A percentile compares a stretch with the other conserved stretches of the same genome.
Evolutionary conservation across 2,329 filamentous ascomycete genomes (phyloP).

Genomic region (Colletotrichum cuscutae): DNA sequence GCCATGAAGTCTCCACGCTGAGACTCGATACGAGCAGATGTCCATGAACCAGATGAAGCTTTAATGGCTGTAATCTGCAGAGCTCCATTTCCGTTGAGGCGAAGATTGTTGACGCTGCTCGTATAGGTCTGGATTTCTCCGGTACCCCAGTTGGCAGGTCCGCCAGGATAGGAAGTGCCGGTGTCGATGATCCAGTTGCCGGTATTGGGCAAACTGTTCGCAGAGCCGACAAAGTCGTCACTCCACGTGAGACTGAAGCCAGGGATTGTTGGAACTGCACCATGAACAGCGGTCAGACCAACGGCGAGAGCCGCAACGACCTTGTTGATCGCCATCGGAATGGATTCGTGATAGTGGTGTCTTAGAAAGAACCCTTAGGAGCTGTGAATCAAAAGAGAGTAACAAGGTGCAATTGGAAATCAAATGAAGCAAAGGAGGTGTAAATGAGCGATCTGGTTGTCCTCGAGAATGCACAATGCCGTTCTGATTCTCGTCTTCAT

Average conservation of each 20-base stretch:
- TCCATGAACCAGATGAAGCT: slow-evolving; percentile 51
- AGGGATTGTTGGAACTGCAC: slow-evolving; percentile 33
- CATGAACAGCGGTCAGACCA: slow-evolving; percentile 20
- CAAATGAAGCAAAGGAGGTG: not conserved
- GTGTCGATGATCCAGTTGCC: slow-evolving; percentile 55
- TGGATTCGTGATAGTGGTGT: not conserved
- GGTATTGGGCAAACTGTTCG: slow-evolving; percentile 46
- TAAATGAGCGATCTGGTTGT: not conserved
- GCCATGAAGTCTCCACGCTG: slow-evolving; percentile 47
- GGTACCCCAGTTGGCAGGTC: slow-evolving; percentile 59
- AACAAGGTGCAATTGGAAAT: not conserved
- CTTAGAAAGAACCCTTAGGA: not conserved
- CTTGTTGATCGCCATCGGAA: slow-evolving; percentile 14
- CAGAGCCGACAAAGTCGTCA: slow-evolving; percentile 48
- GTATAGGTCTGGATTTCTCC: slow-evolving; percentile 60
- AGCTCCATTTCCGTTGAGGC: slow-evolving; percentile 59
- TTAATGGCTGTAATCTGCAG: slow-evolving; percentile 56
- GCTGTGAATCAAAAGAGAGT: not conserved
- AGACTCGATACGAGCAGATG: slow-evolving; percentile 56
- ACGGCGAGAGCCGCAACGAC: slow-evolving; percentile 7
- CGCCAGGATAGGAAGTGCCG: slow-evolving; percentile 58
- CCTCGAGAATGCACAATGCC: not conserved
- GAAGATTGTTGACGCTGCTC: slow-evolving; percentile 51
- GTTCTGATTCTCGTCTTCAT: not conserved
- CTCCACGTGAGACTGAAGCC: slow-evolving; percentile 39